Evolutionary conservation across 345 rosid genomes (phyloP).

Genomic region (Odontarrhena argentea): DNA sequence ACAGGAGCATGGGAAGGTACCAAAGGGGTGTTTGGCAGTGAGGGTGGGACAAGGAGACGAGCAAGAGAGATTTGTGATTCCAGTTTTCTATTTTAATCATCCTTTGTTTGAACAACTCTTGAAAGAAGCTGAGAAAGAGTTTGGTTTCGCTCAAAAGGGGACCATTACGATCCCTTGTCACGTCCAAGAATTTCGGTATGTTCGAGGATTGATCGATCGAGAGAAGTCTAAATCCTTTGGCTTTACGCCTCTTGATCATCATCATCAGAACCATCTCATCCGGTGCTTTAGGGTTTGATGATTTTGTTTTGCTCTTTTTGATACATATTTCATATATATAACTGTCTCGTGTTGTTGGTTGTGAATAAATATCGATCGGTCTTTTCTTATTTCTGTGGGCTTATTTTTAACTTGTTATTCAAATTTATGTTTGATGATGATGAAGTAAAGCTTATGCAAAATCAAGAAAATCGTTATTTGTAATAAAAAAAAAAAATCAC

Average conservation of each 20-base stretch:
- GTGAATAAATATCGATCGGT: slow-evolving; percentile 14
- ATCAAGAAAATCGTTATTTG: slow-evolving; percentile 8
- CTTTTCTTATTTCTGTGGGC: not conserved
- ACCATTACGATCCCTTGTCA: slow-evolving; percentile 65
- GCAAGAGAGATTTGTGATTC: slow-evolving; percentile 61
- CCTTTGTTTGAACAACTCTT: slow-evolving; percentile 60
- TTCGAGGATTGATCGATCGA: slow-evolving; percentile 57
- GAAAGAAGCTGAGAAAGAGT: slow-evolving; percentile 62
- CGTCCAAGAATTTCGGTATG: slow-evolving; percentile 57
- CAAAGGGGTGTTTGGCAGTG: slow-evolving; percentile 65
- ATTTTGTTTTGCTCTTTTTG: not conserved
- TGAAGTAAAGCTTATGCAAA: not conserved
- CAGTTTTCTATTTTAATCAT: slow-evolving; percentile 59
- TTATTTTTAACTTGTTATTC: slow-evolving; percentile 6
- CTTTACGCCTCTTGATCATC: slow-evolving; percentile 35
- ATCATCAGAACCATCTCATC: slow-evolving; percentile 39
- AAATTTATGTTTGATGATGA: slow-evolving; percentile 9
- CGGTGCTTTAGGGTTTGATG: slow-evolving; percentile 66
- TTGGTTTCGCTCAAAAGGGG: slow-evolving; percentile 65
- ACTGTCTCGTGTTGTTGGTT: slow-evolving; percentile 10
- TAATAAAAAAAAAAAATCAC: too few relatives aligned
- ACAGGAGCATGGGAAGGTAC: slow-evolving; percentile 41
- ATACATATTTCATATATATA: not conserved
- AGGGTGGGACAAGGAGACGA: slow-evolving; percentile 57
- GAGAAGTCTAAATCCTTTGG: slow-evolving; percentile 47